Base-by-base conservation (phyloP, 305 asterid genomes). In the Fraxinus angustifolia region DNA sequence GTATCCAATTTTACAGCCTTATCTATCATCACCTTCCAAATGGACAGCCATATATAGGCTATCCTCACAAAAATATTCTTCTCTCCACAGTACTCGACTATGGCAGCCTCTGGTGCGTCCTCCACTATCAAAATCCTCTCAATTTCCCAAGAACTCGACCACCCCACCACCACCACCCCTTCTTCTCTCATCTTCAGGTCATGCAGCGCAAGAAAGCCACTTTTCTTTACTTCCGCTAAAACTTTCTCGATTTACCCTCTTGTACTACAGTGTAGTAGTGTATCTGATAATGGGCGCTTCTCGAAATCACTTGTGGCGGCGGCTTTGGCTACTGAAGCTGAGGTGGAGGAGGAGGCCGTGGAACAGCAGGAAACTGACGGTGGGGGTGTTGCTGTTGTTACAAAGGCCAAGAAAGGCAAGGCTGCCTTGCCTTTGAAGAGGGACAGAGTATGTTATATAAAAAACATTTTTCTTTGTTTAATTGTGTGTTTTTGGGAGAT, bases 341-440 rank as follows among this genome's bases (percentile, higher is more conserved):
- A 90, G 81, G 87, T 86, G 17, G 91, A 70, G 76, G 94, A 88
- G 50, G 97, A 76, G 62, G 84, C 48, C 4, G 85, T 19, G 38
- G 88, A 84, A 5, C 79, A 83, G 80, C 81, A 81, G 42, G 88
- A 72, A 62, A 90, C 76, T 38, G 90, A 50, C 8, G 90, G 82
- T 60, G 88, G 83, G 3, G 91, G 82, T 70, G 89, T 75, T 60
- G 90, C 87, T 53, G 92, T 93, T 72, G 87, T 87, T 2, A 77
- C 91, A 4, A 95, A 92, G 90, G 95, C 97, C 19, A 95, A 91
- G 96, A 95, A 88, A 86, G 99, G 99, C 71, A 95, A 95, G 87
- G 98, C 99, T 81, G 99, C 96, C 17, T 85, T 95, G 89, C 92
- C 84, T 34, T 86, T 93, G 84, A 95, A 93, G 89, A 91, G 95